phyloP scores from a whole-genome alignment of 495 filamentous ascomycete genomes.

The Stereocaulon alpinum region DNA sequence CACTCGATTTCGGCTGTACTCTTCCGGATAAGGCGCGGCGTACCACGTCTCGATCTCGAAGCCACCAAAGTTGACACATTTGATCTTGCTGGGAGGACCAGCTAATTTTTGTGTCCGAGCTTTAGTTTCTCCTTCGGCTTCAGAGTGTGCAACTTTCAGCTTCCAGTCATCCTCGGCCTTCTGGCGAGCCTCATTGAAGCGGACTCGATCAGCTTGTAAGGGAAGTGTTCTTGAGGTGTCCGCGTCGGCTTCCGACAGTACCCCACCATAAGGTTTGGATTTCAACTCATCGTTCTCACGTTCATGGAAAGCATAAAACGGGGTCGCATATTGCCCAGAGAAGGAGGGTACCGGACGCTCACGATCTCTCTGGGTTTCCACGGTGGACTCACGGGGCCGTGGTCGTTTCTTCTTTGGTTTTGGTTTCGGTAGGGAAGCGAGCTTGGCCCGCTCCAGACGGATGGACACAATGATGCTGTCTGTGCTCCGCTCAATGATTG shows the following conservation, averaged over 20 bases:
- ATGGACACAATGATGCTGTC: constrained; percentile 48
- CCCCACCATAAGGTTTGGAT: constrained; percentile 91
- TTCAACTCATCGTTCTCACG: constrained; percentile 81
- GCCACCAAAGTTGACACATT: constrained; percentile 95
- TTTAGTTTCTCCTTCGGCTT: constrained; percentile 37
- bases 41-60: constrained; percentile 99
- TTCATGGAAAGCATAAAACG: constrained; percentile 77
- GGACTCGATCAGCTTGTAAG: constrained; percentile 61
- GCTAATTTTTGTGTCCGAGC: constrained; percentile 55
- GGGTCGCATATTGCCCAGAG: constrained; percentile 49
- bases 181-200: constrained; percentile 78
- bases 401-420: constrained; percentile 22
- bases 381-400: constrained; percentile 27
- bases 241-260: constrained; percentile 77
- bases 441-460: constrained; percentile 45
- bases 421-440: constrained; percentile 46
- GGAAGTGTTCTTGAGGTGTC: constrained; percentile 86
- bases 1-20: constrained; percentile 90
- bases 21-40: constrained; percentile 95
- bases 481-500: constrained; percentile 26
- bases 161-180: constrained; percentile 90
- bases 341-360: constrained; percentile 35
- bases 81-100: constrained; percentile 87
- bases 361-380: constrained; percentile 37
- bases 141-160: constrained; percentile 41